phyloP scores from a whole-genome alignment of 441 rosid genomes.

The Lepidium campestre region DNA sequence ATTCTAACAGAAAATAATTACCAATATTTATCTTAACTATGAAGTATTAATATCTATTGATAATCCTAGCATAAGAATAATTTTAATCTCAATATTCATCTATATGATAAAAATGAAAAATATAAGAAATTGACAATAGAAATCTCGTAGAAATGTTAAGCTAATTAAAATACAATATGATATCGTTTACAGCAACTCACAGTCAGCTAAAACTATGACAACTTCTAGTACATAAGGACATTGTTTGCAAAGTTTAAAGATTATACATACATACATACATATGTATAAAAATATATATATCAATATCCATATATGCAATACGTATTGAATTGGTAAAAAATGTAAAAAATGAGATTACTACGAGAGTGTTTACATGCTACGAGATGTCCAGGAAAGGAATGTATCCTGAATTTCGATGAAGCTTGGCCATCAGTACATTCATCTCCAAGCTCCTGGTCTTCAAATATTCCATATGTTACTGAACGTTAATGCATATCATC shows the following conservation, averaged over 20 bases:
- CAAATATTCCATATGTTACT: conserved; percentile 91
- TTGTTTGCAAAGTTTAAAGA: conserved; percentile 45
- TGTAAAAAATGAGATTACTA: background rate
- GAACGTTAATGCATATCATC: no score
- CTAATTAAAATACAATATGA: conserved; percentile 72
- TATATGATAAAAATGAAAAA: background rate
- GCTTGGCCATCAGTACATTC: conserved; percentile 91
- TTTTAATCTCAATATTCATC: no score
- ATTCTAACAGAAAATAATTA: no score
- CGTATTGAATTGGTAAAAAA: background rate
- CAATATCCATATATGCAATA: background rate
- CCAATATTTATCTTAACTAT: no score
- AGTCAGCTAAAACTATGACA: conserved; percentile 82
- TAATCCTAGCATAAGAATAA: no score
- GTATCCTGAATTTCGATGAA: conserved; percentile 75
- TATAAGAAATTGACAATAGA: background rate
- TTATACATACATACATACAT: background rate
- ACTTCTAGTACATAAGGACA: conserved; percentile 89
- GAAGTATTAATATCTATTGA: no score
- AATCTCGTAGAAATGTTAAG: conserved; percentile 31
- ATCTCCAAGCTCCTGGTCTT: conserved; percentile 89
- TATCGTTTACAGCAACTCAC: conserved; percentile 84
- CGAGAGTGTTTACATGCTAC: conserved; percentile 2
- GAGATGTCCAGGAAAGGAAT: conserved; percentile 4
- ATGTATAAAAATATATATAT: no score